phyloP scores from a whole-genome alignment of 768 basidiomycete species.

The Fistulinella prunicolor region DNA sequence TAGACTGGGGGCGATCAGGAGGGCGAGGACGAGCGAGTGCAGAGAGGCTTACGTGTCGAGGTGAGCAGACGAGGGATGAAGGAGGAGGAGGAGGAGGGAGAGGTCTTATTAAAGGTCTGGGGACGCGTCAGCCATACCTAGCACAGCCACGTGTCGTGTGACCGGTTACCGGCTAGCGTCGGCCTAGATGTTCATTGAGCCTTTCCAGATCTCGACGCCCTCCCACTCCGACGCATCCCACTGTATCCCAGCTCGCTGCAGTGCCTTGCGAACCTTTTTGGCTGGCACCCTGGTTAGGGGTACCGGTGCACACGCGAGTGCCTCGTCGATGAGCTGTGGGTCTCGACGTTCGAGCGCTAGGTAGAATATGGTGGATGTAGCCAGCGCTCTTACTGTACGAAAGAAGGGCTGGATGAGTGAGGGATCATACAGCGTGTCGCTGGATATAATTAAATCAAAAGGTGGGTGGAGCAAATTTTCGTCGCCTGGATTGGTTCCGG shows the following conservation, averaged over 20 bases:
- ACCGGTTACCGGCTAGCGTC: background rate
- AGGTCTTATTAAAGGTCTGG: slow-evolving; percentile 25
- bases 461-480: slow-evolving; percentile 42
- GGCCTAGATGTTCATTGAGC: background rate
- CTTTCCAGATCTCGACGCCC: slow-evolving; percentile 74
- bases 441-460: slow-evolving; percentile 75
- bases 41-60: background rate
- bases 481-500: slow-evolving; percentile 14
- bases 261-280: slow-evolving; percentile 55
- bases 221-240: slow-evolving; percentile 78
- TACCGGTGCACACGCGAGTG: slow-evolving; percentile 62
- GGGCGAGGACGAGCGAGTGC: background rate
- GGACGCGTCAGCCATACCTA: slow-evolving; percentile 32
- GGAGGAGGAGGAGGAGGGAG: background rate
- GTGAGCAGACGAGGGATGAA: background rate
- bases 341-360: slow-evolving; percentile 77
- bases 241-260: slow-evolving; percentile 52
- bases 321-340: slow-evolving; percentile 54
- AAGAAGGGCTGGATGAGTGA: slow-evolving; percentile 68
- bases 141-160: slow-evolving; percentile 23
- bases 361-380: slow-evolving; percentile 31
- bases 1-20: too few relatives aligned
- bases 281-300: slow-evolving; percentile 53
- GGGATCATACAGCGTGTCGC: slow-evolving; percentile 76
- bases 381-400: slow-evolving; percentile 58